Percentiles rank a stretch among this genome's conserved stretches.
Conservation (phyloP, 2,329 filamentous ascomycete genomes). For the Colletotrichum abscissum region DNA sequence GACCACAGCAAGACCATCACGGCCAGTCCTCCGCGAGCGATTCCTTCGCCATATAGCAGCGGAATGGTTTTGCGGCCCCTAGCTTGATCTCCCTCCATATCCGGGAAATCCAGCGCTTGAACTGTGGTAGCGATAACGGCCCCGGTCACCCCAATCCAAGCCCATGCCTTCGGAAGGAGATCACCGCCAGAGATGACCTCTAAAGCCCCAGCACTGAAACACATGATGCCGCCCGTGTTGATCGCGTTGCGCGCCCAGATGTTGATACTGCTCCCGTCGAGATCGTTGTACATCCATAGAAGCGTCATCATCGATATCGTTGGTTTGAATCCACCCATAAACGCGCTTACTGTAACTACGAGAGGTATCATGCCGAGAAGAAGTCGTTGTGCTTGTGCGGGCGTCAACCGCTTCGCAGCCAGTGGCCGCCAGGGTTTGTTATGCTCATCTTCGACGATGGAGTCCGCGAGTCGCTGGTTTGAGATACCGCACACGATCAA, state of each 20-base stretch:
- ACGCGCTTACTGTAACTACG: constrained; percentile 29
- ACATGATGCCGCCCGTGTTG: constrained; percentile 42
- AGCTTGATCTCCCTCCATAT: constrained; percentile 42
- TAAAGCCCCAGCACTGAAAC: constrained; percentile 43
- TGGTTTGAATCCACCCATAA: constrained; percentile 36
- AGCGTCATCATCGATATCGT: constrained; percentile 40
- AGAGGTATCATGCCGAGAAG: constrained; percentile 41
- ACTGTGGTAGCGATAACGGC: constrained; percentile 42
- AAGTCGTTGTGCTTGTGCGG: constrained; percentile 38
- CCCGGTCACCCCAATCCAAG: constrained; percentile 40
- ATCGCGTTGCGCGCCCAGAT: constrained; percentile 40
- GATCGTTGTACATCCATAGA: constrained; percentile 46
- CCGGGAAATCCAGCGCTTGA: constrained; percentile 41
- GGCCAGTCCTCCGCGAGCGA: constrained; percentile 34
- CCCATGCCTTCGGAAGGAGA: constrained; percentile 29
- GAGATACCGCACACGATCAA: constrained; percentile 42
- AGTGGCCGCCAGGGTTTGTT: constrained; percentile 48
- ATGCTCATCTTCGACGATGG: constrained; percentile 41
- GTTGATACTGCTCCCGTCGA: constrained; percentile 40
- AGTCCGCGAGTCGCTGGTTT: constrained; percentile 41
- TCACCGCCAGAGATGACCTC: constrained; percentile 29
- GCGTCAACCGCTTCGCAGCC: constrained; percentile 39
- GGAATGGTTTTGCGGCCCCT: constrained; percentile 42
- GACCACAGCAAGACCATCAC: constrained; percentile 34
- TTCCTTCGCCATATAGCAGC: constrained; percentile 40